A percentile compares a stretch with the other conserved stretches of the same genome.
These are phyloP conservation scores for Suillus ampliporus DNA, from an alignment of 768 basidiomycete species.

Conservation along the genomic window DNA sequence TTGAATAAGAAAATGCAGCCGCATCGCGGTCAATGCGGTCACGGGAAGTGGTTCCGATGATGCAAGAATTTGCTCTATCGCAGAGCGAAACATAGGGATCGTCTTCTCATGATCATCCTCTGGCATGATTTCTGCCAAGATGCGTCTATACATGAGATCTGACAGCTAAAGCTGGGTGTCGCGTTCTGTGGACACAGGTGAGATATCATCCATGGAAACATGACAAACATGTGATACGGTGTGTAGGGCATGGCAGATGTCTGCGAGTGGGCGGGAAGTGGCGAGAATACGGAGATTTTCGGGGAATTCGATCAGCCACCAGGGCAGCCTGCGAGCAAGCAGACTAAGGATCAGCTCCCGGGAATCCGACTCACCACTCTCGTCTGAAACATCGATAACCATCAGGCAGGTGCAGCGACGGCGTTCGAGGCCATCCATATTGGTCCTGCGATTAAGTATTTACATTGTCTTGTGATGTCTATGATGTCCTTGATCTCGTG, in stretches of 20 bases:
- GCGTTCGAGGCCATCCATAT: conserved; percentile 12
- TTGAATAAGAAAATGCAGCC: not conserved
- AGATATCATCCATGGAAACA: too few relatives aligned
- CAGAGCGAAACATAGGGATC: conserved; percentile 10
- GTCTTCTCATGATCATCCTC: not conserved
- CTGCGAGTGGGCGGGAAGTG: conserved; percentile 14
- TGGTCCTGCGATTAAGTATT: conserved; percentile 22
- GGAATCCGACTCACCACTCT: conserved; percentile 12
- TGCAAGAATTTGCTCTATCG: conserved; percentile 12
- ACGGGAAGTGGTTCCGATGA: conserved; percentile 14
- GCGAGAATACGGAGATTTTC: conserved; percentile 12
- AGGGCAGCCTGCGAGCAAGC: not conserved
- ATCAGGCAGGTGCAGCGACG: conserved; percentile 23
- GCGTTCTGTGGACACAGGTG: conserved; percentile 6
- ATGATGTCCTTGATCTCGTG: not conserved
- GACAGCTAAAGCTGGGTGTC: conserved; percentile 7
- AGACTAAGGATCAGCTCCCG: conserved; percentile 19
- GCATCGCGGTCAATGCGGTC: not conserved
- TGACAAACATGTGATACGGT: not conserved
- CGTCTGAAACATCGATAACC: conserved; percentile 32
- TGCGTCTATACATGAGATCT: conserved; percentile 5
- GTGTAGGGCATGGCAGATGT: conserved; percentile 5
- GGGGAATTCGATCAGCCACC: not conserved
- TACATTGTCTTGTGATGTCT: conserved; percentile 17
- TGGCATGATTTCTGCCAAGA: conserved; percentile 11